Conservation (phyloP, 2,329 filamentous ascomycete genomes). For the Neofusicoccum umdonicola region DNA sequence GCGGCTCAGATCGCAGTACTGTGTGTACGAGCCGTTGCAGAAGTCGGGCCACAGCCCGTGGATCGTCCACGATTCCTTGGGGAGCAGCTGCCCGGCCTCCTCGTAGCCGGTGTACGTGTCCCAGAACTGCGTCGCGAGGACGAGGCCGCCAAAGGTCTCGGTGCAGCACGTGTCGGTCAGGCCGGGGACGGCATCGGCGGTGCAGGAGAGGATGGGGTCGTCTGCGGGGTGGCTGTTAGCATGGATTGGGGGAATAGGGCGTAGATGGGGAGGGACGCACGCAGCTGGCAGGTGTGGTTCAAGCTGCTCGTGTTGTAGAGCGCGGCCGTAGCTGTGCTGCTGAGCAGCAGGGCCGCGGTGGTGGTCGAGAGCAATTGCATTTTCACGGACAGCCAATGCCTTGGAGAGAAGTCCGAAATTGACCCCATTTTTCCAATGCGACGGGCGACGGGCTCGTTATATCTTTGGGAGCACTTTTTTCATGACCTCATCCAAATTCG, state of each 20-base stretch:
- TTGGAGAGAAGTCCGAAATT: no score
- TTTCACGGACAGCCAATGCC: neutral
- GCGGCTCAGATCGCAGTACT: slow-evolving; percentile 64
- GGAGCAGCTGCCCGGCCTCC: slow-evolving; percentile 56
- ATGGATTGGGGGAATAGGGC: neutral
- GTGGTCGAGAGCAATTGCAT: neutral
- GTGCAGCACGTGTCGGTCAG: slow-evolving; percentile 61
- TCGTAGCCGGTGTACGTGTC: slow-evolving; percentile 62
- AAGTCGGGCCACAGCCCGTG: slow-evolving; percentile 60
- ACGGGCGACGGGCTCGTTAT: no score
- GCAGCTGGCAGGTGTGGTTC: slow-evolving; percentile 58
- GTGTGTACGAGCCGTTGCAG: slow-evolving; percentile 59
- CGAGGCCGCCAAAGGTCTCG: slow-evolving; percentile 63
- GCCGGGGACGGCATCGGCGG: slow-evolving; percentile 27
- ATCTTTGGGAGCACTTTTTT: neutral
- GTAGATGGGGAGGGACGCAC: slow-evolving; percentile 24
- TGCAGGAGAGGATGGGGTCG: slow-evolving; percentile 30
- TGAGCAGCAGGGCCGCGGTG: slow-evolving; percentile 15
- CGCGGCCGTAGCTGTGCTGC: slow-evolving; percentile 32
- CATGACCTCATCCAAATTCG: neutral
- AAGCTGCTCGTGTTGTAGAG: slow-evolving; percentile 49
- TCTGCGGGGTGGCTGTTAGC: neutral
- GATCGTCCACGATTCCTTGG: slow-evolving; percentile 57
- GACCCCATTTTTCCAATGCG: no score
- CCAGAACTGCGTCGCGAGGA: slow-evolving; percentile 66